These are phyloP conservation scores for Russula emetica DNA, from an alignment of 768 basidiomycete genomes.

Conservation along the genomic window DNA sequence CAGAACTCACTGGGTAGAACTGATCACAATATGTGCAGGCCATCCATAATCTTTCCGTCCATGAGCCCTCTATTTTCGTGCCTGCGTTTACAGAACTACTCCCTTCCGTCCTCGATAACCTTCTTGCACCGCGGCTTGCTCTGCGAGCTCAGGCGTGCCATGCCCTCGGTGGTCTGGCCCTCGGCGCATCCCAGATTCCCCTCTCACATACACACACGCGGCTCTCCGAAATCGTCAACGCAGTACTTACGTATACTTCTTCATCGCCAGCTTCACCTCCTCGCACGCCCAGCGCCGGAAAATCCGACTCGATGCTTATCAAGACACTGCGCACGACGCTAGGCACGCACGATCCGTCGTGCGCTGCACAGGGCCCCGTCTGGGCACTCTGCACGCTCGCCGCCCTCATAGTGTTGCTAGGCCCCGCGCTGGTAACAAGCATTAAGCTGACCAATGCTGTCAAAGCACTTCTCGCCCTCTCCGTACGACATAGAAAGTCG, in stretches of 20 bases:
- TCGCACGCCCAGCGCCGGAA: constrained; percentile 24
- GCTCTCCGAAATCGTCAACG: constrained; percentile 47
- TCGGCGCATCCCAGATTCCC: constrained; percentile 49
- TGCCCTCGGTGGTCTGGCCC: constrained; percentile 65
- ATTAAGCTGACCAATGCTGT: constrained; percentile 44
- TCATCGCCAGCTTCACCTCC: constrained; percentile 35
- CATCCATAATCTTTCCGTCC: constrained; percentile 60
- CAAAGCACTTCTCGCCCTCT: constrained; percentile 48
- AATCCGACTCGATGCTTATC: constrained; percentile 49
- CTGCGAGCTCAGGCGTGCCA: constrained; percentile 71
- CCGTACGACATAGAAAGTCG: constrained; percentile 59
- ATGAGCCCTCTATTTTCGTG: constrained; percentile 64
- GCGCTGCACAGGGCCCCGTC: constrained; percentile 70
- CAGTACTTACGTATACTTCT: constrained; percentile 45
- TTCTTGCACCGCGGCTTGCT: constrained; percentile 60
- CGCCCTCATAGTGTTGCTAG: constrained; percentile 60
- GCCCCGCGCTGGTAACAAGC: constrained; percentile 49
- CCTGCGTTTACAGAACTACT: constrained; percentile 59
- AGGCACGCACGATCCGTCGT: constrained; percentile 47
- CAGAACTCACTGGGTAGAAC: background rate
- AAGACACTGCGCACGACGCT: constrained; percentile 67
- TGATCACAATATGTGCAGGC: constrained; percentile 44
- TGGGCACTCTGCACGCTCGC: constrained; percentile 72
- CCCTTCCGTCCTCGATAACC: constrained; percentile 55
- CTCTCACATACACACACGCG: constrained; percentile 47